Conservation (phyloP, 1,139 yeast genomes). For the Pichia cactophila region DNA sequence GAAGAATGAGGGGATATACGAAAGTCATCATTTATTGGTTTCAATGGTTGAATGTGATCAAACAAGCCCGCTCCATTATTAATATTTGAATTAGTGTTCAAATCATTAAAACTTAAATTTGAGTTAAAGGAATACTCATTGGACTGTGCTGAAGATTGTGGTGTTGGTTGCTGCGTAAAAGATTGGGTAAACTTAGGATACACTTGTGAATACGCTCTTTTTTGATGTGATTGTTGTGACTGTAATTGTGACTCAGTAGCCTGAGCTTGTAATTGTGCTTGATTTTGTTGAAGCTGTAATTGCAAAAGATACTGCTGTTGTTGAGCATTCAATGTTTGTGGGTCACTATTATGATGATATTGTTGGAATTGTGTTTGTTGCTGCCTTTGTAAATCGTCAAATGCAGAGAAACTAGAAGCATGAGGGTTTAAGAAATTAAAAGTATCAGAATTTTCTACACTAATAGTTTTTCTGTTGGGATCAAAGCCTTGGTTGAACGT, state of each 20-base stretch:
- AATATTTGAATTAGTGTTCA: not conserved
- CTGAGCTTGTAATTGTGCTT: slow-evolving; percentile 1
- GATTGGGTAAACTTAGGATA: not conserved
- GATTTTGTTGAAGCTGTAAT: slow-evolving; percentile 1
- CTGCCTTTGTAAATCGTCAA: slow-evolving; percentile 5
- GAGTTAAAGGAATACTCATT: not conserved
- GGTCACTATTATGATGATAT: slow-evolving; percentile 9
- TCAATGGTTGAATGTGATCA: slow-evolving; percentile 6
- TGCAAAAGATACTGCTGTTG: slow-evolving; percentile 1
- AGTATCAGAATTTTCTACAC: not conserved
- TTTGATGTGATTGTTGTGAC: not conserved
- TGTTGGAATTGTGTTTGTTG: slow-evolving; percentile 11
- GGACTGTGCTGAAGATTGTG: not conserved
- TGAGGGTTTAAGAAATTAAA: slow-evolving; percentile 1
- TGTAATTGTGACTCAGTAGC: slow-evolving; percentile 1
- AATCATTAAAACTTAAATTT: not conserved
- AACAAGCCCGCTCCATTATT: slow-evolving; percentile 11
- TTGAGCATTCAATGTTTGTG: slow-evolving; percentile 5
- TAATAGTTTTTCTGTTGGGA: not conserved
- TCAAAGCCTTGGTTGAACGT: slow-evolving; percentile 6
- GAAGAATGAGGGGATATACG: slow-evolving; percentile 25
- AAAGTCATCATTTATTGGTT: slow-evolving; percentile 13
- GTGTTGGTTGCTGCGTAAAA: not conserved
- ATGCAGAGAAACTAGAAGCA: slow-evolving; percentile 1
- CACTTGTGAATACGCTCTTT: not conserved